Conservation (phyloP, 139 green algal genomes). For the Ulvella scutata region DNA sequence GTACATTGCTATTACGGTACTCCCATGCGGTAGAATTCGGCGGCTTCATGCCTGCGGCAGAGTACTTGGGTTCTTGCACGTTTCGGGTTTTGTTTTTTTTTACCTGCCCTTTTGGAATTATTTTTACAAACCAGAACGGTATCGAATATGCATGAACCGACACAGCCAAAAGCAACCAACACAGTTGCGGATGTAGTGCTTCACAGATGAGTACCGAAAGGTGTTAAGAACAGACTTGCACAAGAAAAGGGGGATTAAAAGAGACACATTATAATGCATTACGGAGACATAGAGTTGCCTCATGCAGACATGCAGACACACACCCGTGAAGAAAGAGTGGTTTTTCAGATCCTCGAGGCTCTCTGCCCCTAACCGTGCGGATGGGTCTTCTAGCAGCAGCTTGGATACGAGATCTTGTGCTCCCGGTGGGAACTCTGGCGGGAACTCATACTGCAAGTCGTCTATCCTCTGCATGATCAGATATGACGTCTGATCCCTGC, state of each 20-base stretch:
- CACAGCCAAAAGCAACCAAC: neutral
- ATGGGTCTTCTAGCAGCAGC: neutral
- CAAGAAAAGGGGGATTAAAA: neutral
- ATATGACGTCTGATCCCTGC: neutral
- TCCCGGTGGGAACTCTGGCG: neutral
- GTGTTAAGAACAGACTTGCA: neutral
- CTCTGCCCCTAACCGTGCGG: neutral
- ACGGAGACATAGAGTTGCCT: too few species aligned
- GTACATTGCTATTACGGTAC: too few species aligned
- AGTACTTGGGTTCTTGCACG: too few species aligned
- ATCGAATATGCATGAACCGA: neutral
- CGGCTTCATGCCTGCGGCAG: too few species aligned
- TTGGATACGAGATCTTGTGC: neutral
- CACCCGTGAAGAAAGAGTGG: neutral
- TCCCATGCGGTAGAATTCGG: too few species aligned
- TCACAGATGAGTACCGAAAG: neutral
- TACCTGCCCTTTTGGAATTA: too few species aligned
- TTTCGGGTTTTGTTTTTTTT: too few species aligned
- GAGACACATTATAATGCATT: too few species aligned
- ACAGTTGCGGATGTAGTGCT: neutral
- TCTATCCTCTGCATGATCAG: conserved; percentile 2
- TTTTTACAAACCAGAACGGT: neutral
- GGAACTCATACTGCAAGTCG: neutral
- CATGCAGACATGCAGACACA: too few species aligned
- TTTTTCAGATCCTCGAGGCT: neutral